Conservation (phyloP, 176 grass and related monocot genomes). For the Phyllostachys edulis region DNA sequence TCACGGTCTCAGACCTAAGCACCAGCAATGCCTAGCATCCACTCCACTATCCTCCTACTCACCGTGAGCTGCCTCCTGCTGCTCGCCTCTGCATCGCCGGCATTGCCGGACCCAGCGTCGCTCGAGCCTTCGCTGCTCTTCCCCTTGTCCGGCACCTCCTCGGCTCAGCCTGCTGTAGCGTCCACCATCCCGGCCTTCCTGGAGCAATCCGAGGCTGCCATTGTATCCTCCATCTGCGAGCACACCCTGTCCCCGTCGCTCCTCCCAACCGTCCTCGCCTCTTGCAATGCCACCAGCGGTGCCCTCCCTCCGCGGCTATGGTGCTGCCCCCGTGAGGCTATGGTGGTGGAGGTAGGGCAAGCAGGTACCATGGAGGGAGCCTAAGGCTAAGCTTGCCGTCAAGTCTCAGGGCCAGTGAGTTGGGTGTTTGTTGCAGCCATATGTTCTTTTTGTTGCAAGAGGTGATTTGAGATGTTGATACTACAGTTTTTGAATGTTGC, state of each 20-base stretch:
- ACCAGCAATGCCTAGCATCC: conserved; percentile 32
- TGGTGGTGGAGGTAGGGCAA: too few relatives aligned
- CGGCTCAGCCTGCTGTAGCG: background rate
- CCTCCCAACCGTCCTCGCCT: conserved; percentile 53
- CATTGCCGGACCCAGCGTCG: conserved; percentile 38
- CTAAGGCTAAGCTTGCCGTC: too few relatives aligned
- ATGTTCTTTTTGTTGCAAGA: too few relatives aligned
- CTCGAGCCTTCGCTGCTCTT: conserved; percentile 53
- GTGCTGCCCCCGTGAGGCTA: conserved; percentile 58
- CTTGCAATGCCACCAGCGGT: conserved; percentile 39
- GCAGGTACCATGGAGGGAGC: too few relatives aligned
- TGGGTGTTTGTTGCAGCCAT: too few relatives aligned
- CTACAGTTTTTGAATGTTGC: too few relatives aligned
- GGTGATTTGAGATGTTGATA: too few relatives aligned
- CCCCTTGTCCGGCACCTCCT: conserved; percentile 34
- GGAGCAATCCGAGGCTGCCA: conserved; percentile 69
- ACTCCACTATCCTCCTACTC: conserved; percentile 25
- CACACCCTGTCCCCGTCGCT: conserved; percentile 53
- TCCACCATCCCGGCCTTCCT: conserved; percentile 87
- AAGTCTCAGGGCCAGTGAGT: too few relatives aligned
- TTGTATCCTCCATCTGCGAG: conserved; percentile 63
- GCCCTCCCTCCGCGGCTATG: conserved; percentile 36
- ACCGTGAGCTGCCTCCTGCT: conserved; percentile 22
- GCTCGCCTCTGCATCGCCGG: background rate
- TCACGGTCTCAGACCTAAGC: background rate